Evolutionary conservation across 768 basidiomycete species (phyloP).

Genomic region (Lentinula guzmanii): DNA sequence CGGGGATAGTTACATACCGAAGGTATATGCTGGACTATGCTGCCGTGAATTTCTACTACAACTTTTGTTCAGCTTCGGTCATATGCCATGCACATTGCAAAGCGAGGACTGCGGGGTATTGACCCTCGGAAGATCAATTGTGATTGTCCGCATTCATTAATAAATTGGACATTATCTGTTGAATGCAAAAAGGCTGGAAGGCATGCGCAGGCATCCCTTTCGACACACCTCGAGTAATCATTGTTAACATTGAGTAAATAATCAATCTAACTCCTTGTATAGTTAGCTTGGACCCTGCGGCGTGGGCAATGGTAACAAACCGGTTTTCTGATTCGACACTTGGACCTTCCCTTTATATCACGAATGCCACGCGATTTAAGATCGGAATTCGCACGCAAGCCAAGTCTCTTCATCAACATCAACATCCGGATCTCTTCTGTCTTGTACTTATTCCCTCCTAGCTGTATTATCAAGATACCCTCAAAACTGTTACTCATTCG

Average conservation of each 20-base stretch:
- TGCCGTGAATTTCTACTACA: not conserved
- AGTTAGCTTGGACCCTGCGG: too few relatives aligned
- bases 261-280: too few relatives aligned
- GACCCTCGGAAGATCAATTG: not conserved
- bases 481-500: not conserved
- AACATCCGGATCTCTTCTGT: not conserved
- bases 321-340: not conserved
- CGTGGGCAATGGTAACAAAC: not conserved
- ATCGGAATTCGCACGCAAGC: not conserved
- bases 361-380: not conserved
- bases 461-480: not conserved
- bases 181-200: not conserved
- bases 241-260: not conserved
- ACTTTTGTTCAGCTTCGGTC: not conserved
- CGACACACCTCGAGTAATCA: not conserved
- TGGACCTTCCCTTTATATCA: not conserved
- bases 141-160: not conserved
- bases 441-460: not conserved
- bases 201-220: too few relatives aligned
- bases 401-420: slow-evolving; percentile 1
- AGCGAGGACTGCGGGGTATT: not conserved
- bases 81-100: too few relatives aligned
- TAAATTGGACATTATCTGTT: not conserved
- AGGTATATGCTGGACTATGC: not conserved
- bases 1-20: not conserved